phyloP scores from a whole-genome alignment of 1,284 basidiomycete genomes.

The Thelephora terrestris region DNA sequence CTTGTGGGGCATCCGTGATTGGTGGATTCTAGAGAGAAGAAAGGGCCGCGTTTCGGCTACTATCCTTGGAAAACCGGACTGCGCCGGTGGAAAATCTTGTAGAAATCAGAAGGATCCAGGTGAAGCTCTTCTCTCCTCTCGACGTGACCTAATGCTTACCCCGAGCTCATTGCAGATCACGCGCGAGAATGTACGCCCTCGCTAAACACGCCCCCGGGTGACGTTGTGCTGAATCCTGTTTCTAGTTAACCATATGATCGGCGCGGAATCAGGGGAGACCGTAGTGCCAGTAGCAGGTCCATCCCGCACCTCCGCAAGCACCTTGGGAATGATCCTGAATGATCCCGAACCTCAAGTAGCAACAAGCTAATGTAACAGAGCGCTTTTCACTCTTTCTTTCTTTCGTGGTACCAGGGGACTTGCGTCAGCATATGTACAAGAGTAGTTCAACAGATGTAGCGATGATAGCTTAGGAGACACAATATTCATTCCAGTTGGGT shows the following conservation, averaged over 20 bases:
- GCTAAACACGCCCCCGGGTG: constrained; percentile 1
- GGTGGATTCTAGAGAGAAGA: constrained; percentile 69
- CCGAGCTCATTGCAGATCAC: constrained; percentile 34
- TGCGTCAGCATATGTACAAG: too few relatives aligned
- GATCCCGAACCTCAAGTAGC: too few relatives aligned
- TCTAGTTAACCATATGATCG: constrained; percentile 41
- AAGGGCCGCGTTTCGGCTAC: constrained; percentile 49
- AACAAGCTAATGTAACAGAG: too few relatives aligned
- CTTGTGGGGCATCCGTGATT: constrained; percentile 61
- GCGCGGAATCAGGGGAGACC: background rate
- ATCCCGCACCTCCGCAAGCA: too few relatives aligned
- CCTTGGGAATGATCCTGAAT: too few relatives aligned
- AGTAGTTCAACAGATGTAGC: too few relatives aligned
- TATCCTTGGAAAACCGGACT: constrained; percentile 49
- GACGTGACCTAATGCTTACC: constrained; percentile 1
- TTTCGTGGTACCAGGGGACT: too few relatives aligned
- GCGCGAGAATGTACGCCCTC: constrained; percentile 55
- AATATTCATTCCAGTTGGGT: too few relatives aligned
- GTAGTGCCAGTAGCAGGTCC: too few relatives aligned
- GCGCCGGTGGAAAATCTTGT: constrained; percentile 48
- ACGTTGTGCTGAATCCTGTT: constrained; percentile 4
- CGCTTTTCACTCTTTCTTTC: too few relatives aligned
- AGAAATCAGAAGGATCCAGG: constrained; percentile 50
- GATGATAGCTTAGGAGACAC: too few relatives aligned
- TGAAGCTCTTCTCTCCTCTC: constrained; percentile 24